Conservation (phyloP, 2,329 filamentous ascomycete genomes). For the Aspergillus phoenicis region DNA sequence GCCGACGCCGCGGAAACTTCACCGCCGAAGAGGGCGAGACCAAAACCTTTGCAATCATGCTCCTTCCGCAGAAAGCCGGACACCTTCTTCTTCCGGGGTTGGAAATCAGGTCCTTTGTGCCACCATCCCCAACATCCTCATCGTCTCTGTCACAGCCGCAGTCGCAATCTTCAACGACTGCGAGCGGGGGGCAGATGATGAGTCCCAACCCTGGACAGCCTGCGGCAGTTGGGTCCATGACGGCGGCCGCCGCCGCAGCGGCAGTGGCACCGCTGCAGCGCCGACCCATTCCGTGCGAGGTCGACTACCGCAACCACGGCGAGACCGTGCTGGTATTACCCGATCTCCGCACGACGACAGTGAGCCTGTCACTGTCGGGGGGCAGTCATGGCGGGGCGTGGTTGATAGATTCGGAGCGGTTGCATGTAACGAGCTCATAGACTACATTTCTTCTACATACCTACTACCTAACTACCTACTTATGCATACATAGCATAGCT, state of each 20-base stretch:
- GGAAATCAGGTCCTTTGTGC: conserved; percentile 69
- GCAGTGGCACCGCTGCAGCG: conserved; percentile 29
- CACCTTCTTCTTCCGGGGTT: conserved; percentile 75
- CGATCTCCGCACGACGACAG: conserved; percentile 70
- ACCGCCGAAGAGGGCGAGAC: conserved; percentile 51
- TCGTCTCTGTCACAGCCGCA: conserved; percentile 17
- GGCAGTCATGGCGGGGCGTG: conserved; percentile 58
- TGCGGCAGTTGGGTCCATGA: conserved; percentile 15
- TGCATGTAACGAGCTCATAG: conserved; percentile 16
- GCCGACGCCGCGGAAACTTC: conserved; percentile 78
- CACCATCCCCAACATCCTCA: conserved; percentile 30
- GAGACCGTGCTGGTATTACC: conserved; percentile 75
- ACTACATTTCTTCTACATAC: not conserved
- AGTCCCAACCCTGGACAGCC: not conserved
- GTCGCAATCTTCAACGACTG: conserved; percentile 22
- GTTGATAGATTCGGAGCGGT: conserved; percentile 64
- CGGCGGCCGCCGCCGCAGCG: not conserved
- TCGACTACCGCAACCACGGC: conserved; percentile 75
- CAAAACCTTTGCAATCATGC: conserved; percentile 65
- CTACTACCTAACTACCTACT: not conserved
- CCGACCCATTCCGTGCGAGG: conserved; percentile 65
- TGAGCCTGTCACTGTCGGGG: conserved; percentile 70
- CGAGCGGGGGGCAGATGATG: conserved; percentile 7
- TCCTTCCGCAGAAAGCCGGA: conserved; percentile 80
- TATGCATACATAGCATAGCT: not conserved